Percentiles rank a stretch among this genome's conserved stretches.
Conservation (phyloP, 2,329 filamentous ascomycete genomes). For the Sporothrix pallida region DNA sequence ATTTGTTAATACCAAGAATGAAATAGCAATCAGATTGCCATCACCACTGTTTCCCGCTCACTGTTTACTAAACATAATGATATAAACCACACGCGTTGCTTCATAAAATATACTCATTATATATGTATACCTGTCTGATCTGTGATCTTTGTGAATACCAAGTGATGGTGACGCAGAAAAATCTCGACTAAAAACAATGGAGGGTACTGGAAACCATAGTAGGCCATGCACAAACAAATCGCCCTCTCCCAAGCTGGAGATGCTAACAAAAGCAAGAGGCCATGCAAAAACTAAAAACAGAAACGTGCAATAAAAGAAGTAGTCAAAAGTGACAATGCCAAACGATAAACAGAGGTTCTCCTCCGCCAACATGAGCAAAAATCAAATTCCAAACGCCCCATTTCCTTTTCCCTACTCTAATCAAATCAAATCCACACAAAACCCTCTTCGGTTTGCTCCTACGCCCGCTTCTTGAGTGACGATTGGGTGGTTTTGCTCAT, state of each 20-base stretch:
- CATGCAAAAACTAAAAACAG: background rate
- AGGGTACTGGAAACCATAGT: background rate
- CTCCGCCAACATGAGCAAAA: background rate
- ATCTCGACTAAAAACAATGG: too few relatives aligned
- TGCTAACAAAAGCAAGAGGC: background rate
- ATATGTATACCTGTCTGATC: constrained; percentile 10
- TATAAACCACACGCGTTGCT: background rate
- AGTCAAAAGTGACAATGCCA: constrained; percentile 9
- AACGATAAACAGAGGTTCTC: background rate
- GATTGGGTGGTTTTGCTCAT: constrained; percentile 23
- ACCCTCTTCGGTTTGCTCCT: background rate
- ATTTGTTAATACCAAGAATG: background rate
- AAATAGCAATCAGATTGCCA: constrained; percentile 8
- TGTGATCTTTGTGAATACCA: background rate
- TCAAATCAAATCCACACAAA: background rate
- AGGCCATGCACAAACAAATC: background rate
- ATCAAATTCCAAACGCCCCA: constrained; percentile 9
- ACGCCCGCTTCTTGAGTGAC: constrained; percentile 23
- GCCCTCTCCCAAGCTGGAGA: background rate
- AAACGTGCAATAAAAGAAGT: background rate
- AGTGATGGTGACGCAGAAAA: too few relatives aligned
- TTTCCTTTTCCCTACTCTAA: background rate
- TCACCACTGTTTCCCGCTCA: too few relatives aligned
- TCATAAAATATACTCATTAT: constrained; percentile 22
- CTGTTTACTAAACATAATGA: background rate